phyloP scores from a whole-genome alignment of 2,329 filamentous ascomycete genomes.

The Daldinia eschscholtzii region DNA sequence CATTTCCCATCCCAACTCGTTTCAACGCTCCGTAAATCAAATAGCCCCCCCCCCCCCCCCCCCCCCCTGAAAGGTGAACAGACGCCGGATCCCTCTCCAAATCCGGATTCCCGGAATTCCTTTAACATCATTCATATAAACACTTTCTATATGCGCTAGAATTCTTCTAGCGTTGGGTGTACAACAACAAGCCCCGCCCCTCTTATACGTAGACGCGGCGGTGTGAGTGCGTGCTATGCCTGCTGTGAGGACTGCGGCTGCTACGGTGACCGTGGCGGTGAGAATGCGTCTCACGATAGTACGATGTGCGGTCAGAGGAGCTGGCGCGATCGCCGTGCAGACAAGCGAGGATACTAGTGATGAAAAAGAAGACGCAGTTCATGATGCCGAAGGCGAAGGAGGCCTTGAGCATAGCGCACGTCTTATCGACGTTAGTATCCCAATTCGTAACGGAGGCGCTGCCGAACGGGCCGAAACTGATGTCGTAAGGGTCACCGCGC shows the following conservation, averaged over 20 bases:
- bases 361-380: constrained; percentile 83
- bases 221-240: constrained; percentile 63
- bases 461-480: constrained; percentile 73
- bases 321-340: constrained; percentile 63
- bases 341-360: constrained; percentile 79
- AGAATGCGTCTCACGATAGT: constrained; percentile 63
- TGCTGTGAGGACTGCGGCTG: constrained; percentile 57
- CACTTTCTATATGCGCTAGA: background rate
- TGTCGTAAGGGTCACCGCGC: constrained; percentile 63
- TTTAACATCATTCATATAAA: background rate
- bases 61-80: background rate
- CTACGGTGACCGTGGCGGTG: constrained; percentile 61
- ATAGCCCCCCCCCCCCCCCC: background rate
- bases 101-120: background rate
- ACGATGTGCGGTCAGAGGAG: constrained; percentile 53
- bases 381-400: constrained; percentile 92
- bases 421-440: constrained; percentile 73
- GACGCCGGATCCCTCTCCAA: background rate
- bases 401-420: constrained; percentile 93
- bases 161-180: background rate
- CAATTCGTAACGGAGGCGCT: constrained; percentile 65
- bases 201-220: constrained; percentile 64
- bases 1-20: background rate
- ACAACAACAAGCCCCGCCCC: background rate
- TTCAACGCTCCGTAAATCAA: background rate